phyloP scores from a whole-genome alignment of 345 rosid species.

The Conringia planisiliqua region DNA sequence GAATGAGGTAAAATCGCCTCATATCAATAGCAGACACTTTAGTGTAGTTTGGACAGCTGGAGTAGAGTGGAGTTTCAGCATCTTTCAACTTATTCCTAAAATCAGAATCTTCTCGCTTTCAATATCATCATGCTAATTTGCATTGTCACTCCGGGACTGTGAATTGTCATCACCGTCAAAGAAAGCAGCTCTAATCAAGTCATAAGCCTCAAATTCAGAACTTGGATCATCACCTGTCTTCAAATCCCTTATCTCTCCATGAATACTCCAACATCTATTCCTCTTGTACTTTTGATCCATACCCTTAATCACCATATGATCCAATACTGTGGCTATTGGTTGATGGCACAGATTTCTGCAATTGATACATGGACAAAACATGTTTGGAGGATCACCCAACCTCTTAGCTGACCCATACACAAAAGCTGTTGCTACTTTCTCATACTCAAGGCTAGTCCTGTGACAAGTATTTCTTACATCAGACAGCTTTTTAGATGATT shows the following conservation, averaged over 20 bases:
- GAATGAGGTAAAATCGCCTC: no score
- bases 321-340: not conserved
- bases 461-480: no score
- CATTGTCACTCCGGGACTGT: not conserved
- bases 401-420: not conserved
- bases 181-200: not conserved
- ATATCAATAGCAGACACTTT: not conserved
- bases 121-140: not conserved
- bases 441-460: not conserved
- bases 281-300: not conserved
- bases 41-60: not conserved
- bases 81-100: not conserved
- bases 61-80: not conserved
- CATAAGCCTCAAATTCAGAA: not conserved
- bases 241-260: not conserved
- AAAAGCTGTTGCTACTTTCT: not conserved
- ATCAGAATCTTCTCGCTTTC: not conserved
- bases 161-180: not conserved
- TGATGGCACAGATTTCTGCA: not conserved
- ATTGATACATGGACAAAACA: not conserved
- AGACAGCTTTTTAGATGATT: no score
- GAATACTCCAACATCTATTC: not conserved
- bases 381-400: not conserved
- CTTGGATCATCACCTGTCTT: not conserved
- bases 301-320: not conserved